Base-by-base conservation (phyloP, 345 rosid genomes). In the Hypericum perforatum region DNA sequence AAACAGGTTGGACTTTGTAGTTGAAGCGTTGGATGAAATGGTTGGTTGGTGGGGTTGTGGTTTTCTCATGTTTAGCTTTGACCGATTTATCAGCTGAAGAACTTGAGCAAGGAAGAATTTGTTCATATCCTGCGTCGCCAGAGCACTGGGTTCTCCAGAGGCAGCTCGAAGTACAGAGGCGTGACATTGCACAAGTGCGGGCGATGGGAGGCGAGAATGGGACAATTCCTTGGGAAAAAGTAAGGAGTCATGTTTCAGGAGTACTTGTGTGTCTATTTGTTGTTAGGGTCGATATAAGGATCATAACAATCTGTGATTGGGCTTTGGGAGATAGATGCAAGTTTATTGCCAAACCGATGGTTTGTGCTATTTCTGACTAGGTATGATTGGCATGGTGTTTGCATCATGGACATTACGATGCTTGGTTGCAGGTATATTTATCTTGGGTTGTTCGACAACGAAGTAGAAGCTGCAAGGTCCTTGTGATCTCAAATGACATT, bases 391-490 rank as follows among this genome's bases (percentile, higher is more conserved):
- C 61, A 61, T 69, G 75, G 71, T 68, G 66, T 67, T 76, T 78
- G 78, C 71, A 75, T 75, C 37, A 52, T 77, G 78, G 76, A 69
- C 84, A 80, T 79, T 74, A 82, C 79, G 63, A 85, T 82, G 77
- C 84, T 86, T 84, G 71, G 77, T 49, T 86, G 97, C 95, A 90
- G 97, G 97, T 90, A 86, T 90, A 75, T 84, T 22, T 90, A 90
- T 76, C 97, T 90, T 80, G 97, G 91, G 82, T 85, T 86, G 64
- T 90, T 90, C 91, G 83, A 90, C 84, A 82, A 74, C 59, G 89
- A 90, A 82, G 94, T 86, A 78, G 91, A 86, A 76, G 97, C 95
- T 78, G 97, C 95, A 84, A 90, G 97, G 97, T 86, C 85, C 71
- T 75, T 62, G 71, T 78, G 85, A 84, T 79, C 78, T 76, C 68